Base-by-base conservation (phyloP, 2,329 filamentous ascomycete species). In the Tolypocladium endophyticum region DNA sequence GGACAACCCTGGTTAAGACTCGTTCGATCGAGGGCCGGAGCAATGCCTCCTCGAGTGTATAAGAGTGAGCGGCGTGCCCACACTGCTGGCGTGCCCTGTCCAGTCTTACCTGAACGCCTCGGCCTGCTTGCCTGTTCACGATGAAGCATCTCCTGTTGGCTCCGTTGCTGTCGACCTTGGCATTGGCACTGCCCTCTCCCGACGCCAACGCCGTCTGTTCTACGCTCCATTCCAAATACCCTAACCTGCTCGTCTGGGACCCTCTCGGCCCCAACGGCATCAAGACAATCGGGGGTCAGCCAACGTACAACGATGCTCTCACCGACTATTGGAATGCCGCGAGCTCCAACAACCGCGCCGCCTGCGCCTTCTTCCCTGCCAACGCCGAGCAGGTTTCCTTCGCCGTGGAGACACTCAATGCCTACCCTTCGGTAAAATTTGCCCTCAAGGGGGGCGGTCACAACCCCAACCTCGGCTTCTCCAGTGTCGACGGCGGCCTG, bases 371-470 rank as follows among this genome's bases (percentile, higher is more conserved):
- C 55, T 73, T 74, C 50, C 80, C 81, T 2, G 72, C 72, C 16
- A 80, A 74, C 39, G 72, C 76, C 0, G 69, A 76, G 20, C 80
- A 86, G 65, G 80, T 86, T 43, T 74, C 81, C 0, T 73, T 74
- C 12, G 75, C 82, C n/a, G 74, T 86, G 55, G 75, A 73, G 33
- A 72, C 79, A 36, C 73, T 86, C 16, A 74, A 73, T 9, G 69
- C 76, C 39, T 76, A 76, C 50, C 59, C 60, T 1, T 72, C 75
- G 43, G 79, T 79, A 59, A 69, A 68, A 3, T 86, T 86, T 63
- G 81, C 82, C 8, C 70, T 83, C 64, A 81, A 82, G 64, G 79
- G 79, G 9, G 83, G 82, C 35, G 83, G 83, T 1, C 82, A 86
- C 69, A 81, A 79, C 60, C 78, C 81, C 4, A 83, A 83, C 65